Conservation (phyloP, 1,284 basidiomycete species). For the Polyporus tsugae region DNA sequence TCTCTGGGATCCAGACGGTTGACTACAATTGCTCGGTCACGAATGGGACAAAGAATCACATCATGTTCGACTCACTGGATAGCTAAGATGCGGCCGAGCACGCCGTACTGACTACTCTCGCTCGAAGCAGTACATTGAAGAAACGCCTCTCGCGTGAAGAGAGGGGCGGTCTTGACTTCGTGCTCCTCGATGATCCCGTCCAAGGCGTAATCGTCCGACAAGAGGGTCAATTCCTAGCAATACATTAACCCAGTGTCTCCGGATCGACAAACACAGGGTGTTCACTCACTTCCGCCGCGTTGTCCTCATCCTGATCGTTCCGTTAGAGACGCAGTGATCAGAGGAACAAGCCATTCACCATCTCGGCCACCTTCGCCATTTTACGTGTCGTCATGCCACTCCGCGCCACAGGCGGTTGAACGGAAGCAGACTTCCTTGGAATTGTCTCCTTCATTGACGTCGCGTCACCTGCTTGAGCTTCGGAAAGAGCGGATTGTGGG, state of each 20-base stretch:
- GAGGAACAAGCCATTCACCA: not conserved
- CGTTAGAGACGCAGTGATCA: not conserved
- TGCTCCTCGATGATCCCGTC: slow-evolving; percentile 42
- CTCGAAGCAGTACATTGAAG: slow-evolving; percentile 43
- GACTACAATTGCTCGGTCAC: slow-evolving; percentile 1
- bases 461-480: not conserved
- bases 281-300: slow-evolving; percentile 10
- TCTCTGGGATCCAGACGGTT: slow-evolving; percentile 34
- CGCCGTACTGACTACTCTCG: slow-evolving; percentile 59
- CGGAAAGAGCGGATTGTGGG: not conserved
- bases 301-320: not conserved
- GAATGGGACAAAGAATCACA: not conserved
- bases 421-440: not conserved
- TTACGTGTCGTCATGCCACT: slow-evolving; percentile 13
- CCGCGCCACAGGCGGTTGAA: not conserved
- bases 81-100: slow-evolving; percentile 56
- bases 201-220: slow-evolving; percentile 43
- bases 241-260: not conserved
- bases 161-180: slow-evolving; percentile 59
- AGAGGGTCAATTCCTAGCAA: slow-evolving; percentile 52
- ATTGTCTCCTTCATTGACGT: not conserved
- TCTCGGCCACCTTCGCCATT: slow-evolving; percentile 9
- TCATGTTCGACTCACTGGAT: slow-evolving; percentile 49
- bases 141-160: slow-evolving; percentile 63
- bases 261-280: too few relatives aligned